Evolutionary conservation across 805 yeast genomes (phyloP), one percentile per base, ranked within the genome.

Genomic region (Cyberlindnera lachancei): DNA sequence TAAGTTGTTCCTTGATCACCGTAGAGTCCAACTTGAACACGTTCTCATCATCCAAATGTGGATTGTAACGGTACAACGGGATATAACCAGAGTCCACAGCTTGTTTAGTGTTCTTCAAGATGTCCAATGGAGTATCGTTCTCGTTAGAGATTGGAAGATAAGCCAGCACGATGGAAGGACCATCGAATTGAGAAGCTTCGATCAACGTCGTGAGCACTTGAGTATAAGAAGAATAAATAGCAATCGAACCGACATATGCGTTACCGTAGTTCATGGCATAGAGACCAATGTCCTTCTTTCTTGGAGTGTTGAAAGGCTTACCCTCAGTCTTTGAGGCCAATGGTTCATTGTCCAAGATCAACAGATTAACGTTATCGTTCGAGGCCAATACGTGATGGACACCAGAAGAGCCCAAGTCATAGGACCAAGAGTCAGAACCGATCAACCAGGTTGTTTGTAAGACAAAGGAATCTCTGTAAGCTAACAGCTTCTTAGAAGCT

Each of bases 351-450:
- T 90, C 96, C 49, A 90, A 79, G 37, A 90, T 67, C 50, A 90
- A 70, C 71, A 90, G 70, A 55, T 90, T 90, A 45, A 90, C 61
- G 53, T 86, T 83, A 53, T 75, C 69, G 28, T 79, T 79, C 1
- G 88, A 76, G 18, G 87, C 61, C 27, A 90, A 63, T 4, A 86
- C 79, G 46, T 80, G 79, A 56, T 90, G 96, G 31, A 90, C 79
- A 54, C 96, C 95, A 6, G 95, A 81, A 40, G 82, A 66, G 26
- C 97, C 97, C 46, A 85, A 64, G 61, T 90, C 97, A 53, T 79
- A 87, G 15, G 95, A 73, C 97, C 97, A 90, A 20, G 92, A 75
- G 56, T 90, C 97, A 14, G 96, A 86, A 20, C 96, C 96, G 35
- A 90, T 66, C 38, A 90, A 66, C 97, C 97, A 90, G 33, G 72